Evolutionary conservation across 1,284 basidiomycete species (phyloP), one percentile per base, ranked within the genome.

Genomic region (Exobasidium rhododendri): DNA sequence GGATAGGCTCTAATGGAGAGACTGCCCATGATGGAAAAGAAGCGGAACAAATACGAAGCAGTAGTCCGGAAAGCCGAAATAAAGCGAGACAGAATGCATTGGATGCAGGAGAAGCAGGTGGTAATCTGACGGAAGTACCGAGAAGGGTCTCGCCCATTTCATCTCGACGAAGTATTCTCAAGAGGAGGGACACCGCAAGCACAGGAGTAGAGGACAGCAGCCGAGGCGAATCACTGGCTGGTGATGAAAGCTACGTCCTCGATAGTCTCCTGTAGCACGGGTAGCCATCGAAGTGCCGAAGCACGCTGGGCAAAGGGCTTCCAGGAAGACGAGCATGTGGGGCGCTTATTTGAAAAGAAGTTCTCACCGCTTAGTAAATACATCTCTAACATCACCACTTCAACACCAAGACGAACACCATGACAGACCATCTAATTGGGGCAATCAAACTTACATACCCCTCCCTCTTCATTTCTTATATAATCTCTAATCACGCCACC

Each of bases 201-300:
- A 31, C 24, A 24, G 20, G 47, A 10, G 20, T 50, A 54, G 65
- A 31, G 54, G 59, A 17, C 59, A 56, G 14, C 65, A 50, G 45
- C 14, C 20, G 56, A 43, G 20, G 28, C 11, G 52, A 49, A 20
- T 46, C 40, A 14, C 40, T 71, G 13, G 69, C 67, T 0, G 69
- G 69, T 4, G 69, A 71, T 46, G 69, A 71, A 44, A 71, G 69
- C 53, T 71, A 71, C 52, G 58, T 50, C 5, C 45, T 69, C 4
- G 65, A 55, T 3, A 58, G 58, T 55, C 29, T 46, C 62, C n/a
- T n/a, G n/a, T n/a, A n/a, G n/a, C n/a, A n/a, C n/a, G n/a, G n/a
- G n/a, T n/a, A n/a, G n/a, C n/a, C n/a, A n/a, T n/a, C n/a, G n/a
- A n/a, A n/a, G n/a, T 43, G 49, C 57, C 52, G 65, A 70, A 53